Conservation (phyloP, 306 rosid genomes). For the Notholithocarpus densiflorus region DNA sequence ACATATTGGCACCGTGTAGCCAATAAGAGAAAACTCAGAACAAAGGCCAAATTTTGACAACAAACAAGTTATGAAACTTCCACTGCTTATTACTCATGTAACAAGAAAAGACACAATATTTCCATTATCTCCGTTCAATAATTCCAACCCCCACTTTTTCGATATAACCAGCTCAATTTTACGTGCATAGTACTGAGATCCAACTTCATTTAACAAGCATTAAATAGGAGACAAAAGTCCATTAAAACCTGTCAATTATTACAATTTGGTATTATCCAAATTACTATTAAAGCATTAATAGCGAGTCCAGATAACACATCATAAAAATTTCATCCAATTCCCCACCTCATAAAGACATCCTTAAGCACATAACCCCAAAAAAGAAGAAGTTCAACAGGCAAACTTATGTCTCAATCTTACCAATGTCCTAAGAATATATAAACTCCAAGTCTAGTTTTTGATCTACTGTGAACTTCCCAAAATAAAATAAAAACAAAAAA, state of each 20-base stretch:
- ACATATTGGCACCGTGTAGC: conserved; percentile 24
- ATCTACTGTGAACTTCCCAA: too few species aligned
- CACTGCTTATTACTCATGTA: too few species aligned
- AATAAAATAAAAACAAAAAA: too few species aligned
- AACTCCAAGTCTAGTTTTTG: too few species aligned
- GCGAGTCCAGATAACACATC: background rate
- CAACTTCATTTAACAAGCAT: background rate
- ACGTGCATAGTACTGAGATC: background rate
- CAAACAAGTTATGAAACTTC: too few species aligned
- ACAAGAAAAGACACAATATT: too few species aligned
- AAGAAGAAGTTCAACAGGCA: too few species aligned
- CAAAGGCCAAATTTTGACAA: too few species aligned
- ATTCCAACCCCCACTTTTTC: too few species aligned
- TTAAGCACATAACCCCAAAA: background rate
- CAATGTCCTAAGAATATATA: too few species aligned
- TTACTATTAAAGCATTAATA: background rate
- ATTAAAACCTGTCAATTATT: background rate
- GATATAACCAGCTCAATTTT: background rate
- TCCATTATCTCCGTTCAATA: too few species aligned
- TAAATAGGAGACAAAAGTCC: background rate
- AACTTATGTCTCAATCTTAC: too few species aligned
- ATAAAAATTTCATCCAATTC: background rate
- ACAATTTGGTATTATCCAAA: background rate
- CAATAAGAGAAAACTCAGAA: background rate
- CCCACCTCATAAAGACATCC: background rate